A percentile compares a stretch with the other conserved stretches of the same genome.
Evolutionary conservation across 768 basidiomycete species (phyloP).

Genomic region (Sistotremastrum niveocremeum): DNA sequence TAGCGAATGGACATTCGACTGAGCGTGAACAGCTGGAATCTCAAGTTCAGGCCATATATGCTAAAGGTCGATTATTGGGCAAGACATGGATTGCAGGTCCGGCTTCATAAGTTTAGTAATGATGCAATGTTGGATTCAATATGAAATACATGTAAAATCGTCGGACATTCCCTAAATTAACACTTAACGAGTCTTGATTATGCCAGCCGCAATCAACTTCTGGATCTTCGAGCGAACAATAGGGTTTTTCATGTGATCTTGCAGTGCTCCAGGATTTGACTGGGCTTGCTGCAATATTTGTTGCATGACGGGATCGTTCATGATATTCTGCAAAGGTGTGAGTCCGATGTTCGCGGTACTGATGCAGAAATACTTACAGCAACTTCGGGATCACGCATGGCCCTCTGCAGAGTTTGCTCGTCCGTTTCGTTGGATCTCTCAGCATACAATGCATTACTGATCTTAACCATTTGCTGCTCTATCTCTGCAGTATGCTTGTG

Average conservation of each 20-base stretch:
- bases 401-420: slow-evolving; percentile 83
- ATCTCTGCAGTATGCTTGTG: slow-evolving; percentile 79
- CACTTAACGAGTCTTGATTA: slow-evolving; percentile 71
- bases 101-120: not conserved
- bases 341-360: not conserved
- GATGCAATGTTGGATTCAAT: slow-evolving; percentile 2
- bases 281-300: slow-evolving; percentile 92
- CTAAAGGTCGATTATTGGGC: not conserved
- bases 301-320: slow-evolving; percentile 89
- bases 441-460: slow-evolving; percentile 61
- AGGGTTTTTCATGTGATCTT: slow-evolving; percentile 95
- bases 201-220: slow-evolving; percentile 85
- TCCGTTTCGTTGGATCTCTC: slow-evolving; percentile 79
- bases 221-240: slow-evolving; percentile 66
- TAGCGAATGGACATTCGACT: slow-evolving; percentile 25
- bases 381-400: slow-evolving; percentile 96
- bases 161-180: not conserved
- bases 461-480: slow-evolving; percentile 63
- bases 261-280: slow-evolving; percentile 71
- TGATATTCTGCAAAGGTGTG: slow-evolving; percentile 43
- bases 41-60: slow-evolving; percentile 13
- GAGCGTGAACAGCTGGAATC: slow-evolving; percentile 32
- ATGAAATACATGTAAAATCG: not conserved
- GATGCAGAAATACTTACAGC: slow-evolving; percentile 42
- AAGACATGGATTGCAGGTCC: not conserved